A percentile compares a stretch with the other conserved stretches of the same genome.
Evolutionary conservation across 805 yeast species (phyloP).

Genomic region (Sungouiozyma ichnusensis): DNA sequence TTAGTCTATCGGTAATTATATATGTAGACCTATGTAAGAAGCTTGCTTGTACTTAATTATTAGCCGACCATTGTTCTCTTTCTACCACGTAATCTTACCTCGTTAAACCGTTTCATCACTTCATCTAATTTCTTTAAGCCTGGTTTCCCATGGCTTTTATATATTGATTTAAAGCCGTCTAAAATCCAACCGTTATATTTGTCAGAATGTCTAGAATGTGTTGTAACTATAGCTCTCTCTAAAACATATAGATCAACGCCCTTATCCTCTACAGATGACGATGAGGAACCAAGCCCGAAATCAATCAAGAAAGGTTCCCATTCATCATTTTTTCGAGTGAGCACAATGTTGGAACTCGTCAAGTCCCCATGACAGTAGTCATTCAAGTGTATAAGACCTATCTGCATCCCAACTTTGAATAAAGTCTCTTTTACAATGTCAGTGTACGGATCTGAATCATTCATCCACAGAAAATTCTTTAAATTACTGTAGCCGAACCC

Average conservation of each 20-base stretch:
- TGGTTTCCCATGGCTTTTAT: constrained; percentile 22
- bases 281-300: constrained; percentile 78
- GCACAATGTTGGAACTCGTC: constrained; percentile 77
- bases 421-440: constrained; percentile 37
- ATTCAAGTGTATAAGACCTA: constrained; percentile 61
- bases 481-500: constrained; percentile 46
- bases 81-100: constrained; percentile 84
- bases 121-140: constrained; percentile 39
- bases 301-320: constrained; percentile 64
- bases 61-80: constrained; percentile 90
- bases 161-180: constrained; percentile 49
- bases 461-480: constrained; percentile 64
- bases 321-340: constrained; percentile 26
- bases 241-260: constrained; percentile 95
- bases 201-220: constrained; percentile 70
- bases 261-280: constrained; percentile 74
- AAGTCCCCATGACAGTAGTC: constrained; percentile 90
- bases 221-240: constrained; percentile 83
- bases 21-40: too few relatives aligned
- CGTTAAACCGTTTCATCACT: constrained; percentile 56
- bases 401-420: constrained; percentile 48
- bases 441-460: constrained; percentile 27
- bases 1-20: too few relatives aligned
- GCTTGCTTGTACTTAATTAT: neutral
- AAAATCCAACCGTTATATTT: constrained; percentile 60